Evolutionary conservation across 371 early-diverging fungal species (phyloP), one percentile per base, ranked within the genome.

Genomic region (Rhizopus stolonifer): DNA sequence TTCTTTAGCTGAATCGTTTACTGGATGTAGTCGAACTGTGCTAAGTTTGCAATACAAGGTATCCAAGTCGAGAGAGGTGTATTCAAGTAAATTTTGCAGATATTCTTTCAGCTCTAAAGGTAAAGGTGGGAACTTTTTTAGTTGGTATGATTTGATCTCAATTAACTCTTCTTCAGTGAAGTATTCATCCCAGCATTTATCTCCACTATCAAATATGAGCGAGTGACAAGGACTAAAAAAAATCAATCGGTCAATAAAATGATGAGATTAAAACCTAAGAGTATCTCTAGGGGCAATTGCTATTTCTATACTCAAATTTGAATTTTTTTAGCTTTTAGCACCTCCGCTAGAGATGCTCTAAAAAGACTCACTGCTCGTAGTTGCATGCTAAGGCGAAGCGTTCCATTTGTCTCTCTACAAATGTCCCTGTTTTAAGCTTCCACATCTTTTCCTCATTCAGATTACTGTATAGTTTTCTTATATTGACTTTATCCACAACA

Each of bases 211-310:
- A 6, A 52, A 24, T 1, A 52, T 21, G 13, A 52, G 19, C 17
- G 43, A 52, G 40, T 52, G 52, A 14, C 39, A 39, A 15, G 32
- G 32, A n/a, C 52, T 52, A 52, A 40, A 40, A 42, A 40, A 43
- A 29, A n/a, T 29, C 29, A 29, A 29, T 29, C 29, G 11, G 29
- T 29, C 40, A 19, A 21, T 26, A 15, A 40, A 40, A 18, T 51
- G 18, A 42, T 25, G 39, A 40, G 21, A 31, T n/a, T 40, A 24
- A 8, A n/a, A 52, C 43, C 42, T 32, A 52, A 49, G n/a, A n/a
- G n/a, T n/a, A n/a, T n/a, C n/a, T n/a, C n/a, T n/a, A n/a, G n/a
- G n/a, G n/a, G n/a, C n/a, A n/a, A n/a, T n/a, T n/a, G n/a, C n/a
- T n/a, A n/a, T n/a, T n/a, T n/a, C n/a, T n/a, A n/a, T n/a, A n/a